Evolutionary conservation across 306 rosid species (phyloP).

Genomic region (Lathyrus aphaca): DNA sequence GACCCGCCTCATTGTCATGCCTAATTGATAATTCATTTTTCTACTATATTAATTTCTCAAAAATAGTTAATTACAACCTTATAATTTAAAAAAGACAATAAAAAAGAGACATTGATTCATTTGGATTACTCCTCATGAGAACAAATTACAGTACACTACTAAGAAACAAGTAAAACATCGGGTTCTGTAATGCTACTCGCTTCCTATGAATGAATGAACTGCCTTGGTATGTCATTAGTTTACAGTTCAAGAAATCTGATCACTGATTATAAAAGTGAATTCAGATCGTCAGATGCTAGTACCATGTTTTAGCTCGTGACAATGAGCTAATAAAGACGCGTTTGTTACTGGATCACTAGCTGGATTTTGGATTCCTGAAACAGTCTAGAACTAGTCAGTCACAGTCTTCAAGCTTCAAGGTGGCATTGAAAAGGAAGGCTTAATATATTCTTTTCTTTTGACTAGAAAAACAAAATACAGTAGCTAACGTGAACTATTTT

Average conservation of each 20-base stretch:
- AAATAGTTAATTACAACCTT: too few relatives aligned
- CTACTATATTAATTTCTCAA: too few relatives aligned
- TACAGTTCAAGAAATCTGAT: neutral
- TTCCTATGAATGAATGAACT: constrained; percentile 2
- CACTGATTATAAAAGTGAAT: neutral
- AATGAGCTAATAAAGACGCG: constrained; percentile 35
- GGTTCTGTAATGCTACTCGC: neutral
- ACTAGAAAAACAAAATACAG: constrained; percentile 3
- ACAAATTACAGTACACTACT: neutral
- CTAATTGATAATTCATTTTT: neutral
- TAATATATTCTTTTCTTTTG: neutral
- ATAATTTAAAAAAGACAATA: neutral
- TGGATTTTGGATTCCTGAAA: constrained; percentile 11
- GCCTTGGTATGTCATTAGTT: neutral
- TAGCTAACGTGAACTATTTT: neutral
- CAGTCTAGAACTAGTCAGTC: neutral
- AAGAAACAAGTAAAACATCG: neutral
- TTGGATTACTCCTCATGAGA: neutral
- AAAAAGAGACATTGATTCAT: neutral
- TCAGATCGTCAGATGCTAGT: neutral
- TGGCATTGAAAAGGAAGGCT: neutral
- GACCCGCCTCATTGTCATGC: too few relatives aligned
- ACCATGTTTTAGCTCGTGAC: constrained; percentile 21
- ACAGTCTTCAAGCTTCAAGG: constrained; percentile 7
- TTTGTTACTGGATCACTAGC: constrained; percentile 16